phyloP scores from a whole-genome alignment of 2,329 filamentous ascomycete species.

The Zymoseptoria brevis region DNA sequence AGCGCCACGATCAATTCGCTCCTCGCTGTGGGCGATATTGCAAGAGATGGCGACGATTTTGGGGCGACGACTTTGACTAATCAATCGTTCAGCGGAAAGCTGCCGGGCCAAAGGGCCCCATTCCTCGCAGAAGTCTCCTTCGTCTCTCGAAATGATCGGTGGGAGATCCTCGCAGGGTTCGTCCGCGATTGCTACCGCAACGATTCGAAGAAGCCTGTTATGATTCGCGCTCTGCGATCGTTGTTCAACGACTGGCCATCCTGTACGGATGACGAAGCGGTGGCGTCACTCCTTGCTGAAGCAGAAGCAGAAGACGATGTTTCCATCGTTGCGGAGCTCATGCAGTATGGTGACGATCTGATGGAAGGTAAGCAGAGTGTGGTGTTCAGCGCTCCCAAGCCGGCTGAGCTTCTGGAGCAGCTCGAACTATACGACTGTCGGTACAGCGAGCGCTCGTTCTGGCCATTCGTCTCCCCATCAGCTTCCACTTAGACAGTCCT shows the following conservation, averaged over 20 bases:
- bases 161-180: slow-evolving; percentile 4
- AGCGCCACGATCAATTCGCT: neutral
- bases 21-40: neutral
- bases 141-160: slow-evolving; percentile 6
- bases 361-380: neutral
- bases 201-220: too few relatives aligned
- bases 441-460: too few relatives aligned
- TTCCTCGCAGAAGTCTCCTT: slow-evolving; percentile 16
- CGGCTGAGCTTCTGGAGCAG: neutral
- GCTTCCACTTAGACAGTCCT: too few relatives aligned
- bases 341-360: neutral
- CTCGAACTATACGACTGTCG: neutral
- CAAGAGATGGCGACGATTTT: neutral
- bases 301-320: neutral
- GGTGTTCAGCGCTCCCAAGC: neutral
- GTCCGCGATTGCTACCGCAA: neutral
- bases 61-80: neutral
- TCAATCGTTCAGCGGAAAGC: slow-evolving; percentile 9
- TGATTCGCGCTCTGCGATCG: too few relatives aligned
- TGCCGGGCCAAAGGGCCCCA: slow-evolving; percentile 8
- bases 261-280: too few relatives aligned
- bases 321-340: neutral
- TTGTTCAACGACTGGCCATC: too few relatives aligned
- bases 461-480: too few relatives aligned
- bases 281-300: too few relatives aligned